A percentile compares a stretch with the other conserved stretches of the same genome.
Evolutionary conservation across 257 asterid species (phyloP).

Genomic region (Ilex asprella): DNA sequence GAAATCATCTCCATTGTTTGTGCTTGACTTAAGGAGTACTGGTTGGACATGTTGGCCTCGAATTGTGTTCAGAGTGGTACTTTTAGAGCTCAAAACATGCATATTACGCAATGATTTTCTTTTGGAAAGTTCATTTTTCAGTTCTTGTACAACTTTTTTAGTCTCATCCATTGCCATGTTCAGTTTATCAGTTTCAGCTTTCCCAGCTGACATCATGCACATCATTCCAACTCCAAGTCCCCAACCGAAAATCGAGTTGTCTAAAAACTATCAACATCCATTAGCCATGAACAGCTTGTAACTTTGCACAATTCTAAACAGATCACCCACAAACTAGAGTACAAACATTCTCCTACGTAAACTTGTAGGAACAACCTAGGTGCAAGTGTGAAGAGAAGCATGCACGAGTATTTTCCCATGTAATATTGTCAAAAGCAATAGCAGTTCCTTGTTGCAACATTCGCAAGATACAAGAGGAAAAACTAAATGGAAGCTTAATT

Average conservation of each 20-base stretch:
- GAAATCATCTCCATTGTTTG: constrained; percentile 13
- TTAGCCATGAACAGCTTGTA: too few relatives aligned
- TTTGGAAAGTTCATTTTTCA: constrained; percentile 48
- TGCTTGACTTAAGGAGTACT: background rate
- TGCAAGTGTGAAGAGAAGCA: too few relatives aligned
- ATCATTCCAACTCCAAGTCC: constrained; percentile 67
- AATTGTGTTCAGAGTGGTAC: background rate
- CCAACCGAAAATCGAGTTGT: constrained; percentile 44
- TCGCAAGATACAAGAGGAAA: too few relatives aligned
- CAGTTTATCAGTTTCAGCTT: constrained; percentile 44
- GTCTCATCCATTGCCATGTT: constrained; percentile 56
- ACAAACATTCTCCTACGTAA: too few relatives aligned
- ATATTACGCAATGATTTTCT: constrained; percentile 21
- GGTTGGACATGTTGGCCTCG: constrained; percentile 10
- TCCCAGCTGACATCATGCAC: constrained; percentile 77
- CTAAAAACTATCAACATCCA: constrained; percentile 24
- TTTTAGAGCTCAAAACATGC: constrained; percentile 12
- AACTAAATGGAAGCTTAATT: too few relatives aligned
- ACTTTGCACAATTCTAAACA: too few relatives aligned
- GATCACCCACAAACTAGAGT: too few relatives aligned
- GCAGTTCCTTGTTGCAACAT: too few relatives aligned
- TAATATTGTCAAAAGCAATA: too few relatives aligned
- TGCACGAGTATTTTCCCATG: too few relatives aligned
- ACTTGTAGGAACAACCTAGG: too few relatives aligned
- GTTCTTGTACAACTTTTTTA: constrained; percentile 48